Evolutionary conservation across 768 basidiomycete genomes (phyloP).

Genomic region (Clathrus columnatus): DNA sequence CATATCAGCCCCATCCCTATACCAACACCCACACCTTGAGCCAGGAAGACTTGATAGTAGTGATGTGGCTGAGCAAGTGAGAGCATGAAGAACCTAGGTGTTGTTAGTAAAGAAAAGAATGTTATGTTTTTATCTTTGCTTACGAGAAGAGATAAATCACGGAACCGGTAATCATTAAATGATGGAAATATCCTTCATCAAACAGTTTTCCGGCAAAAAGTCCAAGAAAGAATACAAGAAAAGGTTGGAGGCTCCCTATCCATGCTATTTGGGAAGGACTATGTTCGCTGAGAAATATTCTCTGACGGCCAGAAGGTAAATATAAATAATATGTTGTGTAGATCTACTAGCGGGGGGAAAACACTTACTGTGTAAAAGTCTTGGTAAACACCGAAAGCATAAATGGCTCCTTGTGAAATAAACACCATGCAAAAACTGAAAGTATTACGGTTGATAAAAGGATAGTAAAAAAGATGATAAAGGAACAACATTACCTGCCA

Average conservation of each 20-base stretch:
- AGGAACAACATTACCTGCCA: too few species aligned
- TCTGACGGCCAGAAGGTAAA: slow-evolving; percentile 22
- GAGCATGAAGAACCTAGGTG: slow-evolving; percentile 32
- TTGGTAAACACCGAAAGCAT: too few species aligned
- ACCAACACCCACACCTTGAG: slow-evolving; percentile 36
- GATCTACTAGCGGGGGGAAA: too few species aligned
- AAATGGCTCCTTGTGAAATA: too few species aligned
- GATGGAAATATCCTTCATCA: slow-evolving; percentile 10
- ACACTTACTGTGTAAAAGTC: slow-evolving; percentile 17
- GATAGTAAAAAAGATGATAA: too few species aligned
- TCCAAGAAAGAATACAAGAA: slow-evolving; percentile 4
- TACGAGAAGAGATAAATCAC: too few species aligned
- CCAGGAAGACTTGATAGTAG: slow-evolving; percentile 32
- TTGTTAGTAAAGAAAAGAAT: neutral
- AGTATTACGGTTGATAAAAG: too few species aligned
- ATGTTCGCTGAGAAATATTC: slow-evolving; percentile 29
- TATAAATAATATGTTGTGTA: too few species aligned
- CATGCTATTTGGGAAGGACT: slow-evolving; percentile 24
- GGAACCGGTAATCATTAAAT: neutral
- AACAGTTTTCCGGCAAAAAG: slow-evolving; percentile 9
- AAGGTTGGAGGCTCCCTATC: slow-evolving; percentile 10
- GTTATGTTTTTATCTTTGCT: neutral
- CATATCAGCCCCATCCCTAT: slow-evolving; percentile 36
- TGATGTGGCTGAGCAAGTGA: slow-evolving; percentile 33
- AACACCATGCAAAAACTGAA: too few species aligned